Evolutionary conservation across 2,329 filamentous ascomycete species (phyloP), one percentile per base, ranked within the genome.

Genomic region (Pseudocercospora fuligena): DNA sequence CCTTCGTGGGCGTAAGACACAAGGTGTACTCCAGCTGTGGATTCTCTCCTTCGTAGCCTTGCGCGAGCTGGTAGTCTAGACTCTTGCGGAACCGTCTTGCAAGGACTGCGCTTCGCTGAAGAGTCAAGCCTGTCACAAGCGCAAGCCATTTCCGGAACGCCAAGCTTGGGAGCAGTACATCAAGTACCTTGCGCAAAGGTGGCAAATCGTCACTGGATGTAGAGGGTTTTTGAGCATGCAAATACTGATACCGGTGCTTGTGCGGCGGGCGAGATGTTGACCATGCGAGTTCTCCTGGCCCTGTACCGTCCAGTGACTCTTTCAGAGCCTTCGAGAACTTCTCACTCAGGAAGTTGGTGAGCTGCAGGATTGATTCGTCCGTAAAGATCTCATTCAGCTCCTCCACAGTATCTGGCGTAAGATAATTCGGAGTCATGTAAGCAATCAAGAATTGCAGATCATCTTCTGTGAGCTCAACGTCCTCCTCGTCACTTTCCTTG

Each of bases 181-280:
- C 89, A 11, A 97, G 80, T 8, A 99, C 84, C 77, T 96, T 92
- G 63, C 63, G 90, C 88, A 66, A 96, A 85, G 0, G 92, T 86
- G 84, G 71, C 80, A 27, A 63, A 19, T 61, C 82, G 57, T 71
- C 70, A 2, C 66, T 49, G 19, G 43, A 46, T 11, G 56, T 59
- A 12, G 72, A 69, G 21, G 49, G 16, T 27, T 61, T 27, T 46
- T 81, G 78, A 1, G 60, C 29, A 72, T 93, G 89, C 66, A 92
- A 86, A 80, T 95, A 99, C 1, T 97, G 84, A 78, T 91, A 99
- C 14, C 94, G 92, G 77, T 97, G 93, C 82, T 99, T 99, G 82
- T 99, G 94, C 0, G 95, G 95, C 46, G 95, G 95, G 33, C 88
- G 87, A 6, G 95, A 92, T 8, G 72, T 76, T 0, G 49, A n/a